phyloP scores from a whole-genome alignment of 139 green algal species.

The Chlamydomonas eustigma region DNA sequence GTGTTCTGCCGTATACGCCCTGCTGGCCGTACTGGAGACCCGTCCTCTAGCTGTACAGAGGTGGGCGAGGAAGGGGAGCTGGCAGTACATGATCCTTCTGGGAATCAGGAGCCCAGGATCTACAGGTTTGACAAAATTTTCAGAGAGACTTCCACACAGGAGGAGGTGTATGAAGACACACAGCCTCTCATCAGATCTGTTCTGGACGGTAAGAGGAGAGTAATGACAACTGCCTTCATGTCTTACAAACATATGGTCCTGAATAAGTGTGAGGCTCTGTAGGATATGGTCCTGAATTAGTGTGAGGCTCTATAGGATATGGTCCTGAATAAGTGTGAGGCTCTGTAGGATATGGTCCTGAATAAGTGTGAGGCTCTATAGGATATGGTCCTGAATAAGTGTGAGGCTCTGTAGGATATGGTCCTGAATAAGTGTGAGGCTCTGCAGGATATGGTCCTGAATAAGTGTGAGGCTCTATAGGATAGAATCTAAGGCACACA shows the following conservation, averaged over 20 bases:
- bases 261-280: too few relatives aligned
- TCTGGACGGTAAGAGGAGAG: constrained; percentile 70
- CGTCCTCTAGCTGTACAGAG: neutral
- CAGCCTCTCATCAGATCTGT: constrained; percentile 82
- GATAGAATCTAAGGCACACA: too few relatives aligned
- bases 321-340: too few relatives aligned
- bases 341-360: too few relatives aligned
- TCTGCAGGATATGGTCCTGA: too few relatives aligned
- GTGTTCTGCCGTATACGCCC: constrained; percentile 76
- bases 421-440: too few relatives aligned
- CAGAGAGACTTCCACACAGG: constrained; percentile 59
- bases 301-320: too few relatives aligned
- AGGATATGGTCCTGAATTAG: too few relatives aligned
- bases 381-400: too few relatives aligned
- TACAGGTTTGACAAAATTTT: constrained; percentile 86
- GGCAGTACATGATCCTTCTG: constrained; percentile 27
- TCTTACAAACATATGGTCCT: neutral
- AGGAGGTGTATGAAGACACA: constrained; percentile 80
- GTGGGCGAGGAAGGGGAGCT: constrained; percentile 25
- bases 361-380: too few relatives aligned
- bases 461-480: too few relatives aligned
- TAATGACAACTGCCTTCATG: neutral
- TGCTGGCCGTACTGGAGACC: neutral
- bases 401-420: too few relatives aligned
- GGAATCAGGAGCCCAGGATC: constrained; percentile 53